phyloP scores from a whole-genome alignment of 306 rosid genomes.

The Cucumis melo region DNA sequence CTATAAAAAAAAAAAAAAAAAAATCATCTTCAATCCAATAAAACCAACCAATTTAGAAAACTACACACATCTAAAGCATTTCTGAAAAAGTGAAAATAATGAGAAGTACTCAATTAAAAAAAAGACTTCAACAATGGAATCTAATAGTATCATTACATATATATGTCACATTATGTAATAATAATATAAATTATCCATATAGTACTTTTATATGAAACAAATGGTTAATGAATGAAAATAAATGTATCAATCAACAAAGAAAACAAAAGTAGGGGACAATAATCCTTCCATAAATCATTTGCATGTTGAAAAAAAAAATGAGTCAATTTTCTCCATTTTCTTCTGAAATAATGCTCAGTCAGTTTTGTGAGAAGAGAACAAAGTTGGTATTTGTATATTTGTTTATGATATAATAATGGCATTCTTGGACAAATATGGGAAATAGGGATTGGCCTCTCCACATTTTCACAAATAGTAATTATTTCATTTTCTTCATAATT shows the following conservation, averaged over 20 bases:
- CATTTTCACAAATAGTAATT: background rate
- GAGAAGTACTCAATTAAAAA: background rate
- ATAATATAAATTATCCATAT: background rate
- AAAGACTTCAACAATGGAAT: background rate
- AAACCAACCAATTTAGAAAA: background rate
- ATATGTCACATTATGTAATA: background rate
- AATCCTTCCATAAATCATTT: background rate
- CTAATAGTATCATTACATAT: background rate
- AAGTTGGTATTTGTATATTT: background rate
- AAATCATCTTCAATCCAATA: background rate
- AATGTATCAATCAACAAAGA: background rate
- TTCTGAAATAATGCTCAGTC: background rate
- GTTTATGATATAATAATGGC: background rate
- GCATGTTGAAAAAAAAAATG: background rate
- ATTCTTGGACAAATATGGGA: background rate
- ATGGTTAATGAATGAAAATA: background rate
- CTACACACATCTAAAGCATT: background rate
- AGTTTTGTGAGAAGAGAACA: background rate
- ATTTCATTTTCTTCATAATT: background rate
- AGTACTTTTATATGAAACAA: background rate
- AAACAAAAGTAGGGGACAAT: background rate
- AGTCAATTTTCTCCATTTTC: background rate
- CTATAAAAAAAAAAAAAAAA: too few relatives aligned
- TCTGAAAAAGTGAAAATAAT: background rate
- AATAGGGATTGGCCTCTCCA: background rate